These are phyloP conservation scores for Rhododendron mucronatum DNA, from an alignment of 148 eudicot genomes.

Conservation along the genomic window DNA sequence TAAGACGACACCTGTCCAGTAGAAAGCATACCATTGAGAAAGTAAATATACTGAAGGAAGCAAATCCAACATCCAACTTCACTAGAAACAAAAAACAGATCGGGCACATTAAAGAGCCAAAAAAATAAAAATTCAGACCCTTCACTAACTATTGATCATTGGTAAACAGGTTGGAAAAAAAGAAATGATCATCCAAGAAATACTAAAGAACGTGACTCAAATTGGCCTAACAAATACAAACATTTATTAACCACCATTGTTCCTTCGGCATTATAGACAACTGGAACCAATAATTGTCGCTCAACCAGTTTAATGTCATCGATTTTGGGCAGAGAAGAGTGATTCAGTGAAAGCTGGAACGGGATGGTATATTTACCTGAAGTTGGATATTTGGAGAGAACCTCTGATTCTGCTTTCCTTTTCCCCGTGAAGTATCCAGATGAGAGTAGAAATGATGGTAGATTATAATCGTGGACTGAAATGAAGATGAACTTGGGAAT, in stretches of 20 bases:
- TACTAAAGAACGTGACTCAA: neutral
- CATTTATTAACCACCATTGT: neutral
- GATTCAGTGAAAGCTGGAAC: neutral
- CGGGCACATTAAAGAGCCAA: neutral
- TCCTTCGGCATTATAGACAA: neutral
- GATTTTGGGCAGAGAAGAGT: neutral
- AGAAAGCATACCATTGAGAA: neutral
- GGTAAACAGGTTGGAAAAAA: neutral
- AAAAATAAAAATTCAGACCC: neutral
- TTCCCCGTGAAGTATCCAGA: slow-evolving; percentile 87
- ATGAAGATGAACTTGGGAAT: slow-evolving; percentile 88
- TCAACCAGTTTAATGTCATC: neutral
- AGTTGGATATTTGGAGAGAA: slow-evolving; percentile 78
- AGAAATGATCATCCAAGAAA: neutral
- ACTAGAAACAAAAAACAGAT: neutral
- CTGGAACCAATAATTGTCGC: neutral
- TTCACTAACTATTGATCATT: neutral
- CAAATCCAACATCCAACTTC: neutral
- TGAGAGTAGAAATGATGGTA: slow-evolving; percentile 80
- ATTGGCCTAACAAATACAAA: neutral
- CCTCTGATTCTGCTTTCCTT: slow-evolving; percentile 95
- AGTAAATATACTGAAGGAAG: neutral
- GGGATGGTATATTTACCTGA: slow-evolving; percentile 47
- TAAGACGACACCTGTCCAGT: slow-evolving; percentile 67
- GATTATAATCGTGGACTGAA: slow-evolving; percentile 92